Conservation (phyloP, 192 early-diverging fungal genomes). For the Anaeromyces robustus region DNA sequence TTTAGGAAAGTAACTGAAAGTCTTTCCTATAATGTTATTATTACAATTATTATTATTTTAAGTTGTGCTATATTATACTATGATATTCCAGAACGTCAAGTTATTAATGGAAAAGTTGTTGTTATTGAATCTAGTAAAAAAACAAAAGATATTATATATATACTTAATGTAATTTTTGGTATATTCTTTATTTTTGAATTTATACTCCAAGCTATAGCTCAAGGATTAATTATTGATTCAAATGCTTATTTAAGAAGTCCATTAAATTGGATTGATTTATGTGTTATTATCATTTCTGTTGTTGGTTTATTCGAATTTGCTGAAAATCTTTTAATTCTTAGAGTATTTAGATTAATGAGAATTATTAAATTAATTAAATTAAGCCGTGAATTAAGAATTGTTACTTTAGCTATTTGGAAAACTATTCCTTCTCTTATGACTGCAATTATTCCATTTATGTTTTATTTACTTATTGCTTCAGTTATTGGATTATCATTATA, state of each 20-base stretch:
- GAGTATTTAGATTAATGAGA: neutral
- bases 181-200: neutral
- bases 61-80: neutral
- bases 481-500: neutral
- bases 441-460: neutral
- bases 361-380: neutral
- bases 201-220: neutral
- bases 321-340: neutral
- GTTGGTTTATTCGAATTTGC: neutral
- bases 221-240: neutral
- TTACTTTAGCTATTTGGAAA: neutral
- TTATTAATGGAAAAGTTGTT: neutral
- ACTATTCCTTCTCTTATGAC: neutral
- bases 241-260: neutral
- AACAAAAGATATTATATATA: neutral
- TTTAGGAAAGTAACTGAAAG: neutral
- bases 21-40: neutral
- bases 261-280: neutral
- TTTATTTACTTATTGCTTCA: neutral
- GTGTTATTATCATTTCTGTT: neutral
- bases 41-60: neutral
- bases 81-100: neutral
- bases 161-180: neutral
- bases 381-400: neutral
- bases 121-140: neutral